These are phyloP conservation scores for Macrolepiota dolichaula DNA, from an alignment of 768 basidiomycete genomes.

Conservation along the genomic window DNA sequence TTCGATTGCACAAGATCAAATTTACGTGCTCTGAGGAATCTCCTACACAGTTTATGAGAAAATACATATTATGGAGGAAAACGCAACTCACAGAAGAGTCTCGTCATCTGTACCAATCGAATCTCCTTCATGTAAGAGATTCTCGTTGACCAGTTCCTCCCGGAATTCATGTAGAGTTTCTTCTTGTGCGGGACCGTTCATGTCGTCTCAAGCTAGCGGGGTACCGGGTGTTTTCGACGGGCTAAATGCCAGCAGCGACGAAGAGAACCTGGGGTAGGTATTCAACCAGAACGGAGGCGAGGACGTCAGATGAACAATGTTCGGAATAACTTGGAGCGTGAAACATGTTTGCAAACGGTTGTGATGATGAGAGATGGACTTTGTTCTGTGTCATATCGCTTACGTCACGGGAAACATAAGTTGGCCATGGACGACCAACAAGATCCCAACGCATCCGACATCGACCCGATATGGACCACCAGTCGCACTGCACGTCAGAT, in stretches of 20 bases:
- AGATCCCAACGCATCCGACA: conserved; percentile 33
- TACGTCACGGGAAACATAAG: conserved; percentile 13
- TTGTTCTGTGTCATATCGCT: background rate
- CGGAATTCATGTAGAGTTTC: conserved; percentile 50
- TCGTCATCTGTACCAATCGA: conserved; percentile 56
- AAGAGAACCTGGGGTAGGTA: conserved; percentile 1
- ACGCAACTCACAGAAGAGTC: conserved; percentile 52
- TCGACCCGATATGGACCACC: conserved; percentile 79
- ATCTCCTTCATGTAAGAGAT: conserved; percentile 55
- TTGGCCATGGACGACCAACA: conserved; percentile 28
- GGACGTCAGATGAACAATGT: too few relatives aligned
- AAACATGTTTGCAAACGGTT: background rate
- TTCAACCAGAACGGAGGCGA: background rate
- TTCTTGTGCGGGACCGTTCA: conserved; percentile 16
- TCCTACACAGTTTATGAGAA: conserved; percentile 32
- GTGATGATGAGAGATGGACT: background rate
- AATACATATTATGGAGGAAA: background rate
- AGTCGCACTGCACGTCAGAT: conserved; percentile 82
- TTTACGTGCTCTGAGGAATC: conserved; percentile 74
- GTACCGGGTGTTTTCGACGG: background rate
- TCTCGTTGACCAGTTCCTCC: conserved; percentile 46
- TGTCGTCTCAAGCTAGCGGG: background rate
- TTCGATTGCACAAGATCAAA: conserved; percentile 58
- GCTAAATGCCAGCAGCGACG: background rate
- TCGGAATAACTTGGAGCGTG: background rate